phyloP scores from a whole-genome alignment of 179 eudicot species.

The Pouteria campechiana region DNA sequence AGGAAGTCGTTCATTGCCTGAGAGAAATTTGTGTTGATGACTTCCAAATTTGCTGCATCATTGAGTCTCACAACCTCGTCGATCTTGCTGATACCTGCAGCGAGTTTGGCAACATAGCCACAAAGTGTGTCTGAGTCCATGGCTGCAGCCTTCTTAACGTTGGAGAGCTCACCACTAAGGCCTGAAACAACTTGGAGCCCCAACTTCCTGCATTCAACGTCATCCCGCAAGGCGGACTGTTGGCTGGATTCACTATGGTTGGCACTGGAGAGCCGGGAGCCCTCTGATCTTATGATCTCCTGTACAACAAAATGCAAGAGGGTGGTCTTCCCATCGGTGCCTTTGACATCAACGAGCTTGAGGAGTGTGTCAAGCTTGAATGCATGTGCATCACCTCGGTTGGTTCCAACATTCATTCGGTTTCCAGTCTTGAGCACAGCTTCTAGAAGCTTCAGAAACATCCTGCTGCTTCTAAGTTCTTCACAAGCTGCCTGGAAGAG shows the following conservation, averaged over 20 bases:
- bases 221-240: constrained; percentile 30
- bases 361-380: constrained; percentile 96
- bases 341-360: constrained; percentile 87
- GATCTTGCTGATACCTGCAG: constrained; percentile 51
- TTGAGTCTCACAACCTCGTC: constrained; percentile 38
- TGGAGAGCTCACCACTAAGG: constrained; percentile 71
- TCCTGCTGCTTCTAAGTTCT: constrained; percentile 76
- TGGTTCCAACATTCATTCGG: constrained; percentile 95
- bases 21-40: constrained; percentile 29
- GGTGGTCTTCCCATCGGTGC: constrained; percentile 92
- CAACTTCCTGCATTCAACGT: constrained; percentile 62
- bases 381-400: constrained; percentile 91
- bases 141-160: constrained; percentile 86
- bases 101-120: constrained; percentile 58
- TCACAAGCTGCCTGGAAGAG: constrained; percentile 79
- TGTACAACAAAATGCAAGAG: constrained; percentile 93
- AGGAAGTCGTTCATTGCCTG: constrained; percentile 57
- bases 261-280: constrained; percentile 47
- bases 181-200: constrained; percentile 75
- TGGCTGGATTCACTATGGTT: constrained; percentile 11
- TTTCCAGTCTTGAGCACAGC: constrained; percentile 94
- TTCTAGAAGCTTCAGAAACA: constrained; percentile 91
- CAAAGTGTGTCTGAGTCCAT: constrained; percentile 84
- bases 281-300: constrained; percentile 74
- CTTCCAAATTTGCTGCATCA: constrained; percentile 18